A percentile compares a stretch with the other conserved stretches of the same genome.
These are phyloP conservation scores for Mariannaea sp. DNA, from an alignment of 2,329 filamentous ascomycete species.

Conservation along the genomic window DNA sequence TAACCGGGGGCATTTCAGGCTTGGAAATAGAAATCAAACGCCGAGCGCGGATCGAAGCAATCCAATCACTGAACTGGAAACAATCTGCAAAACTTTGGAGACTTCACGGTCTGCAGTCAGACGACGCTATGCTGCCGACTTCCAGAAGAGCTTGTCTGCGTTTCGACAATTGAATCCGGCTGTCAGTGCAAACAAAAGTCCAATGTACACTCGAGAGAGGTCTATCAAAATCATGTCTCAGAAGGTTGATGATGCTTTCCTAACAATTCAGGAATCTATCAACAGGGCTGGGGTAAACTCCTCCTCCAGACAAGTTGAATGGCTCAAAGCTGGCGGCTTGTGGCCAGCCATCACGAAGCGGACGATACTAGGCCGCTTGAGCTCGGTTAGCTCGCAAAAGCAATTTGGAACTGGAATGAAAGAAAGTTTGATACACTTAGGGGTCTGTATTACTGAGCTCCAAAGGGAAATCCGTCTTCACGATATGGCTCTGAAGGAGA, in stretches of 20 bases:
- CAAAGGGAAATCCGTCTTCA: conserved; percentile 52
- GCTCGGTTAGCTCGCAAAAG: conserved; percentile 21
- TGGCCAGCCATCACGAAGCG: conserved; percentile 34
- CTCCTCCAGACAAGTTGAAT: conserved; percentile 24
- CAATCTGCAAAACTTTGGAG: conserved; percentile 17
- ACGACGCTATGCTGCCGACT: conserved; percentile 26
- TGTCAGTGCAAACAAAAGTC: not conserved
- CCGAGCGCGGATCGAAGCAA: conserved; percentile 7
- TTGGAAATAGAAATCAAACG: conserved; percentile 3
- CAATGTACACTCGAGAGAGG: conserved; percentile 7
- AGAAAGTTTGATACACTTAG: conserved; percentile 25
- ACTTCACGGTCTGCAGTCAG: conserved; percentile 28
- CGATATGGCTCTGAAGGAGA: conserved; percentile 55
- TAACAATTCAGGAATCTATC: conserved; percentile 17
- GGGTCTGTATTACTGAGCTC: conserved; percentile 26
- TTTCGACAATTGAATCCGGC: conserved; percentile 22
- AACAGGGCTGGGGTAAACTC: conserved; percentile 3
- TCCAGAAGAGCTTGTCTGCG: conserved; percentile 28
- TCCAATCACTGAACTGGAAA: conserved; percentile 12
- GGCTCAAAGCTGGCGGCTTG: conserved; percentile 32
- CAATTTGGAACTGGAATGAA: conserved; percentile 33
- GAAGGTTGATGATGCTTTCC: conserved; percentile 16
- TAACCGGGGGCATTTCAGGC: not conserved
- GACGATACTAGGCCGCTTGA: conserved; percentile 23
- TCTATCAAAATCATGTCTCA: conserved; percentile 8